These are phyloP conservation scores for Monosporascus sp. DNA, from an alignment of 2,329 filamentous ascomycete species.

Conservation along the genomic window DNA sequence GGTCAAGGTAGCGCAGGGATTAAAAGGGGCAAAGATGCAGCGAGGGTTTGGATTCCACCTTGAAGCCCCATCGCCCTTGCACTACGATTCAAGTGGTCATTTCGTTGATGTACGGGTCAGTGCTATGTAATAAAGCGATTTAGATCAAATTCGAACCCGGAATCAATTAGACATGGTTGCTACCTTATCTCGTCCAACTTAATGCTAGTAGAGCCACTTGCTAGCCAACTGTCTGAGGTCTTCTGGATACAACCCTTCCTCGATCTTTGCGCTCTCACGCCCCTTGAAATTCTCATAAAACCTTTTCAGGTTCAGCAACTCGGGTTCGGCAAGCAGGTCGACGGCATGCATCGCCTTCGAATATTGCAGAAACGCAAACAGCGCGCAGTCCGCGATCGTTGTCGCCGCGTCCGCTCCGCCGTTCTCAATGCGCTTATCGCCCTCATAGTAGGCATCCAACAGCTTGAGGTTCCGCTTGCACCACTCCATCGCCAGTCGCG, in stretches of 20 bases:
- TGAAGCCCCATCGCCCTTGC: too few relatives aligned
- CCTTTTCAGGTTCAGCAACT: conserved; percentile 2
- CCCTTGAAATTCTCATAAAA: conserved; percentile 2
- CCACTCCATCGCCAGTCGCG: neutral
- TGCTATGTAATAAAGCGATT: too few relatives aligned
- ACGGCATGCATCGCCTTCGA: conserved; percentile 1
- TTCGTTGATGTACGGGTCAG: too few relatives aligned
- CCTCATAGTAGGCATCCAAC: conserved; percentile 3
- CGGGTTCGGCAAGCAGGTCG: neutral
- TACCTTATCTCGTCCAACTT: too few relatives aligned
- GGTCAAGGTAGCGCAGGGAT: too few relatives aligned
- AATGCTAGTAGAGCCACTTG: too few relatives aligned
- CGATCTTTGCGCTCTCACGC: conserved; percentile 3
- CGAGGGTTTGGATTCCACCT: too few relatives aligned
- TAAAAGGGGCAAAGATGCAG: too few relatives aligned
- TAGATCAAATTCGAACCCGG: too few relatives aligned
- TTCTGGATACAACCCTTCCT: conserved; percentile 1
- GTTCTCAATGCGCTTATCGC: neutral
- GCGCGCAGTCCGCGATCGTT: conserved; percentile 3
- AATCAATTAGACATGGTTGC: too few relatives aligned
- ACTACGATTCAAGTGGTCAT: too few relatives aligned
- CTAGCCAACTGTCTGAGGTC: too few relatives aligned
- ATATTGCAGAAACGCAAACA: conserved; percentile 4
- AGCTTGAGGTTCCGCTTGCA: conserved; percentile 1
- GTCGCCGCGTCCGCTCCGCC: neutral